A percentile compares a stretch with the other conserved stretches of the same genome.
phyloP scores from a whole-genome alignment of 176 grass and related monocot genomes.

The Tillandsia fasciculata region DNA sequence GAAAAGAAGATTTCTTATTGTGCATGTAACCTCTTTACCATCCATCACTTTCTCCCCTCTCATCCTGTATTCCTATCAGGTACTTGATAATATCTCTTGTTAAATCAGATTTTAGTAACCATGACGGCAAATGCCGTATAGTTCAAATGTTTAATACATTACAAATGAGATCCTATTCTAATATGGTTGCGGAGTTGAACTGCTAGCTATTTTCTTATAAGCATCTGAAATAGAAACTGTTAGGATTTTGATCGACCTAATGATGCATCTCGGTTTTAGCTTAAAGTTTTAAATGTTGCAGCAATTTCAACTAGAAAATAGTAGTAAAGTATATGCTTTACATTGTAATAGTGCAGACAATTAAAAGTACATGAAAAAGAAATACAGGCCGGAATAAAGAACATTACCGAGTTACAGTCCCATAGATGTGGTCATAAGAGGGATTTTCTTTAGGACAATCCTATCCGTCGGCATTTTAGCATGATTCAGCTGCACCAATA shows the following conservation, averaged over 20 bases:
- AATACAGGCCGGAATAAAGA: no score
- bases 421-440: no score
- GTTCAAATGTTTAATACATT: no score
- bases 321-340: not conserved
- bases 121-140: not conserved
- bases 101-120: not conserved
- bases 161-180: not conserved
- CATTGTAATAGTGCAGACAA: not conserved
- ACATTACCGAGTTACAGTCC: no score
- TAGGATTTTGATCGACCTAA: no score
- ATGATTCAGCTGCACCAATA: no score
- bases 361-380: not conserved
- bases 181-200: not conserved
- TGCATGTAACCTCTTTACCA: not conserved
- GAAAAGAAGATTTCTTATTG: not conserved
- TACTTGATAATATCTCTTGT: not conserved
- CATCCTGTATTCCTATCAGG: not conserved
- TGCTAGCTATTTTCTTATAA: slow-evolving; percentile 4
- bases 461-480: no score
- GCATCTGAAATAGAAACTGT: not conserved
- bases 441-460: no score
- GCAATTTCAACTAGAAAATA: not conserved
- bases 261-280: no score
- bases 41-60: not conserved
- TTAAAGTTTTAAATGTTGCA: not conserved